Conservation (phyloP, 2,329 filamentous ascomycete species). For the Verticillium albo-atrum region DNA sequence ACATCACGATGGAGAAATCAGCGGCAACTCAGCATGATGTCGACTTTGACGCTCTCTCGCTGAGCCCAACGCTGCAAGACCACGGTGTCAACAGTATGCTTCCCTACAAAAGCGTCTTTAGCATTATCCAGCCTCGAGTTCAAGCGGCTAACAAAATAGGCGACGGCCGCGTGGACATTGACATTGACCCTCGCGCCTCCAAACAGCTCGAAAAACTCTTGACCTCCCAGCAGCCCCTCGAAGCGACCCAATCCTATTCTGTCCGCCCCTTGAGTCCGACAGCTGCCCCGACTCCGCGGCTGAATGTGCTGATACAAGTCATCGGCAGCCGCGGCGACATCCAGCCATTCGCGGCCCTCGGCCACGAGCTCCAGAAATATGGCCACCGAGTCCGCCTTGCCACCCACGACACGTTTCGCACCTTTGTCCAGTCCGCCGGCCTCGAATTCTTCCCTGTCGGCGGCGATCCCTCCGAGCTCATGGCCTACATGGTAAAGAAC, state of each 20-base stretch:
- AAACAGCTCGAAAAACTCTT: neutral
- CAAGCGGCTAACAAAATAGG: neutral
- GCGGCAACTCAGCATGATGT: neutral
- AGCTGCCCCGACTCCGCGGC: neutral
- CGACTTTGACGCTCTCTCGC: neutral
- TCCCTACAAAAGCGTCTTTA: neutral
- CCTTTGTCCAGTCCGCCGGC: constrained; percentile 40
- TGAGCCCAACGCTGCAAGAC: neutral
- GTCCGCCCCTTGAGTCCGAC: neutral
- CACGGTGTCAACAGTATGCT: neutral
- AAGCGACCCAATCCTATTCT: neutral
- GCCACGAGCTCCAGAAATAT: constrained; percentile 37
- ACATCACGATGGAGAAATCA: neutral
- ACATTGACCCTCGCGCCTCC: neutral
- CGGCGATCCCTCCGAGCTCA: constrained; percentile 42
- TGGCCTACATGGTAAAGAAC: constrained; percentile 23
- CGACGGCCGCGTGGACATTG: neutral
- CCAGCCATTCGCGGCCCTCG: constrained; percentile 51
- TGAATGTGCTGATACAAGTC: constrained; percentile 52
- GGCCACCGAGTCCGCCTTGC: constrained; percentile 48
- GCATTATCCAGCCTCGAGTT: neutral
- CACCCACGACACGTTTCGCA: constrained; percentile 42
- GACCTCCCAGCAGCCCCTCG: neutral
- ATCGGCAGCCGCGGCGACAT: constrained; percentile 51
- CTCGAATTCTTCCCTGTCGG: constrained; percentile 51